Evolutionary conservation across 306 rosid species (phyloP).

Genomic region (Dalbergia oliveri): DNA sequence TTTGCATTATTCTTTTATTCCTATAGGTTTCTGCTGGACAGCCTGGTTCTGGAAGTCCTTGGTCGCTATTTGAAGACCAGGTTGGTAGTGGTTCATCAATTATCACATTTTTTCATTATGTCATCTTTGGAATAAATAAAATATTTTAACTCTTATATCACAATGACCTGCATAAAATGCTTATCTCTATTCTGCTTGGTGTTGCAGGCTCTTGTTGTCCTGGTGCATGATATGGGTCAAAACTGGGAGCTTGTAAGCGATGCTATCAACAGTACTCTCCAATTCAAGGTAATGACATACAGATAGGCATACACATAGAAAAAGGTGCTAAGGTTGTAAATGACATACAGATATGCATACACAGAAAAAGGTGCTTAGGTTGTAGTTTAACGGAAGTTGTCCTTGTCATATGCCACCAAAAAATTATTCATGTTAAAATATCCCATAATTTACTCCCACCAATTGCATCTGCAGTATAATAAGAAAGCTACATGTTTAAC

Average conservation of each 20-base stretch:
- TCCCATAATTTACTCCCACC: neutral
- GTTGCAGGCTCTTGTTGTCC: slow-evolving; percentile 92
- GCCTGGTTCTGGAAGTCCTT: slow-evolving; percentile 86
- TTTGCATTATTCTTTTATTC: slow-evolving; percentile 11
- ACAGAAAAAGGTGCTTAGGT: slow-evolving; percentile 59
- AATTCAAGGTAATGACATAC: slow-evolving; percentile 72
- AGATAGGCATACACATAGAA: neutral
- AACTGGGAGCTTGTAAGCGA: slow-evolving; percentile 99
- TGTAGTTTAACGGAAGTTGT: slow-evolving; percentile 2
- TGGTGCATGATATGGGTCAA: slow-evolving; percentile 99
- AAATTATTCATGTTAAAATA: neutral
- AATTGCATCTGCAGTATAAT: neutral
- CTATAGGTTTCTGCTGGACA: slow-evolving; percentile 76
- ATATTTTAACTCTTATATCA: slow-evolving; percentile 19
- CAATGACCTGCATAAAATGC: slow-evolving; percentile 18
- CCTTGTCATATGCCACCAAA: neutral
- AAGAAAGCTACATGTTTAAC: neutral
- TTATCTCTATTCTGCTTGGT: slow-evolving; percentile 31
- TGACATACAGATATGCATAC: slow-evolving; percentile 9
- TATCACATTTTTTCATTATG: slow-evolving; percentile 4
- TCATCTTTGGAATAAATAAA: slow-evolving; percentile 25
- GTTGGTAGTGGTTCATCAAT: slow-evolving; percentile 51
- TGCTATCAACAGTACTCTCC: slow-evolving; percentile 88
- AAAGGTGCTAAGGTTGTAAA: slow-evolving; percentile 60
- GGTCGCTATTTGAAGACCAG: slow-evolving; percentile 98